Conservation (phyloP, 495 filamentous ascomycete genomes). For the Penicillium dipodomyicola region DNA sequence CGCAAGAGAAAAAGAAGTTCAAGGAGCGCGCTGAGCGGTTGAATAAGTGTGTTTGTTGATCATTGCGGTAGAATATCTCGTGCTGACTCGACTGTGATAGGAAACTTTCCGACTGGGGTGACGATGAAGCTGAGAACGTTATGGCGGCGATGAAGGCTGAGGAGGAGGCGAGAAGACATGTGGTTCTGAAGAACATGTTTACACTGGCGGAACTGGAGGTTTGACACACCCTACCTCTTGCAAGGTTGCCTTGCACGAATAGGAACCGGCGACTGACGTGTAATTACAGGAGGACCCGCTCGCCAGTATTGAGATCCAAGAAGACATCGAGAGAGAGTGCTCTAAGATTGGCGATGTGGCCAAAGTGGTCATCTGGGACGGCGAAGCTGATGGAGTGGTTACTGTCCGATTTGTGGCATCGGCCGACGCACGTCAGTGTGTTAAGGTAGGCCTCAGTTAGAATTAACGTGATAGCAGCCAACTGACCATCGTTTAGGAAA, state of each 20-base stretch:
- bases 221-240: constrained; percentile 11
- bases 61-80: not conserved
- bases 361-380: constrained; percentile 86
- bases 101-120: constrained; percentile 90
- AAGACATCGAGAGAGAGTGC: constrained; percentile 90
- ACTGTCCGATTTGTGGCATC: constrained; percentile 73
- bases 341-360: constrained; percentile 83
- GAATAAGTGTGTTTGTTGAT: constrained; percentile 52
- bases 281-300: constrained; percentile 66
- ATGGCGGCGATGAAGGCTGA: constrained; percentile 70
- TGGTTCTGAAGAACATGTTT: constrained; percentile 94
- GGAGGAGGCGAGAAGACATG: constrained; percentile 43
- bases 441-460: constrained; percentile 46
- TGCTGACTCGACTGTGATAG: constrained; percentile 37
- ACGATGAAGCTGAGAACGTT: constrained; percentile 61
- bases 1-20: constrained; percentile 72
- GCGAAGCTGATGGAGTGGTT: constrained; percentile 82
- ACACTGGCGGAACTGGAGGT: constrained; percentile 77
- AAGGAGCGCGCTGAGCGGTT: constrained; percentile 85
- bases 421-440: constrained; percentile 70
- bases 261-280: constrained; percentile 19
- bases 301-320: constrained; percentile 84
- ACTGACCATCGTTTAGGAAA: constrained; percentile 42
- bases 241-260: not conserved
- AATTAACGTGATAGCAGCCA: not conserved